Evolutionary conservation across 345 rosid genomes (phyloP), one percentile per base, ranked within the genome.

Genomic region (Euphorbia peplus): DNA sequence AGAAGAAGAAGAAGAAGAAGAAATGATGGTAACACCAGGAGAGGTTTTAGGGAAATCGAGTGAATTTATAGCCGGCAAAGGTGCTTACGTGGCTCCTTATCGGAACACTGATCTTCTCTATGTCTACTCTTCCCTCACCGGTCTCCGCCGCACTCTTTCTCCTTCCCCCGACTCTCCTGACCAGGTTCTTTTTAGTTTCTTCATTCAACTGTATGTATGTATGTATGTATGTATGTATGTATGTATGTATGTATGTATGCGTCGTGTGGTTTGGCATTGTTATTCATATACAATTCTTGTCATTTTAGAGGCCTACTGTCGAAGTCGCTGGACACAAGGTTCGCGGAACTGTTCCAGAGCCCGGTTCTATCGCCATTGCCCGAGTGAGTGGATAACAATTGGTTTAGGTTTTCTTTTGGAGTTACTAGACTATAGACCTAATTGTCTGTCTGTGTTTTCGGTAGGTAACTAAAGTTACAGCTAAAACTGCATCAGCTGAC

Each of bases 291-390:
- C n/a, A 51, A 60, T 44, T 44, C 16, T 63, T 8, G 48, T 51
- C 19, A 3, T 46, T 55, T 24, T 81, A 93, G 98, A 84, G 91
- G 78, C 84, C 95, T 52, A 83, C 66, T 66, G 89, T 88, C 60
- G 96, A 91, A 73, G 97, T 93, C 59, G 82, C 76, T 2, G 91
- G 97, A 66, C 95, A 84, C 80, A 93, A 91, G 73, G 90, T 95
- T 55, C 96, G 80, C 59, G 96, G 92, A 15, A 84, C 82, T 50
- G 88, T 93, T 42, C 98, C 97, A 12, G 95, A 89, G 74, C 82
- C 92, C 26, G 96, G 92, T 59, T 93, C 90, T 64, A 73, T 89
- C 76, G 92, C 89, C 56, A 76, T 89, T 71, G 96, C 89, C 64
- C 82, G 96, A 22, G 98, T 90, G 79, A 76, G 91, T 73, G n/a